Conservation (phyloP, 169 alveolate genomes). For the Plasmodium gaboni region DNA sequence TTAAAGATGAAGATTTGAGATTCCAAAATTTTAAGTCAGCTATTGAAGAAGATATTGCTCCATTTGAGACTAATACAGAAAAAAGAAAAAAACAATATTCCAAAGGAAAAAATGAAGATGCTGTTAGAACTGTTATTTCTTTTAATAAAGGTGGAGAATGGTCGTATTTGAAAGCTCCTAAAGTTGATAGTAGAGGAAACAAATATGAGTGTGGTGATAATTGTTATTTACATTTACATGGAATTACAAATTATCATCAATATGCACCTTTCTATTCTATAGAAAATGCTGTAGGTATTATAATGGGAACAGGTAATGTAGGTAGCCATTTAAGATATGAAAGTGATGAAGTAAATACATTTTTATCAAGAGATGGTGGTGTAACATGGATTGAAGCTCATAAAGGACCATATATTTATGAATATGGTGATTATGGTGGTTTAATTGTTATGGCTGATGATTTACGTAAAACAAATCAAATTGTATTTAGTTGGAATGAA, state of each 20-base stretch:
- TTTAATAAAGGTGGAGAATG: constrained; percentile 98
- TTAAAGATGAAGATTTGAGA: constrained; percentile 33
- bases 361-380: constrained; percentile 98
- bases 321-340: constrained; percentile 92
- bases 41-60: constrained; percentile 78
- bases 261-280: constrained; percentile 96
- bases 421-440: constrained; percentile 99
- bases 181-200: constrained; percentile 93
- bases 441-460: constrained; percentile 97
- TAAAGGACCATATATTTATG: constrained; percentile 98
- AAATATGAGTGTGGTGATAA: constrained; percentile 93
- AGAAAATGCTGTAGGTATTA: constrained; percentile 97
- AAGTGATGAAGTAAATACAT: constrained; percentile 94
- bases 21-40: constrained; percentile 70
- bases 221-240: constrained; percentile 96
- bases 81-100: constrained; percentile 78
- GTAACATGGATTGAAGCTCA: constrained; percentile 97
- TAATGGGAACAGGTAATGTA: constrained; percentile 97
- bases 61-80: constrained; percentile 79
- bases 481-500: constrained; percentile 95
- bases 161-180: constrained; percentile 96
- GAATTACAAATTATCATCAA: constrained; percentile 90
- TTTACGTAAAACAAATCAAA: constrained; percentile 89
- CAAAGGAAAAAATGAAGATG: constrained; percentile 83
- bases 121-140: constrained; percentile 94